Base-by-base conservation (phyloP, 331 rosid species). In the Quercus lobata region DNA sequence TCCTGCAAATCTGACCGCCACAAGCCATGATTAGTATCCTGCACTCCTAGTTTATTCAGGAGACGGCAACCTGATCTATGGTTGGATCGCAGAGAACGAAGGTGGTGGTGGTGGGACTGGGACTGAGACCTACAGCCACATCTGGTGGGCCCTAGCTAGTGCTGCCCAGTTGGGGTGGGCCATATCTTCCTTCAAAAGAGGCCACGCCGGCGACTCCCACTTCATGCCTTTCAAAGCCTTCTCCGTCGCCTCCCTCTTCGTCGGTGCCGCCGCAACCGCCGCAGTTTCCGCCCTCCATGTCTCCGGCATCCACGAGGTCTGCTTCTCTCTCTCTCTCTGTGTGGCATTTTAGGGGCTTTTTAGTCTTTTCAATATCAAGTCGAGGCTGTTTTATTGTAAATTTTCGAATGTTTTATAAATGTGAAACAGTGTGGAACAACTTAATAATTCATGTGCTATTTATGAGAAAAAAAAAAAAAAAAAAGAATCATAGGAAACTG, bases 211-310 rank as follows among this genome's bases (percentile, higher is more conserved):
- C 0, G 83, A 85, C 73, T 85, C 93, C 1, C 86, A 82, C 57
- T 24, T 84, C 79, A 92, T 95, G 98, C 98, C 98, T 22, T 2
- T 92, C 32, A 87, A 88, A 69, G 97, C 99, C 79, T 93, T 89
- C 76, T 84, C 83, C 69, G 93, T 95, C 65, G 97, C 97, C 18
- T 92, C 99, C 70, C 97, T 93, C 84, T 86, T 91, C 82, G 85
- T 95, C 69, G 91, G 97, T 19, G 84, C 87, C 37, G 76, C 85
- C 22, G 93, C 97, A 83, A 82, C 96, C 27, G 89, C 97, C 55
- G 69, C 90, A 80, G 3, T 88, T 7, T 81, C 92, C 15, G 70
- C 76, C 76, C 90, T 92, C 76, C 91, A 86, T n/a, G 71, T 87
- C 32, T 83, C 87, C 24, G 94, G 92, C 44, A 87, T 95, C 76